Base-by-base conservation (phyloP, 345 rosid species). In the Tarenaya hassleriana region DNA sequence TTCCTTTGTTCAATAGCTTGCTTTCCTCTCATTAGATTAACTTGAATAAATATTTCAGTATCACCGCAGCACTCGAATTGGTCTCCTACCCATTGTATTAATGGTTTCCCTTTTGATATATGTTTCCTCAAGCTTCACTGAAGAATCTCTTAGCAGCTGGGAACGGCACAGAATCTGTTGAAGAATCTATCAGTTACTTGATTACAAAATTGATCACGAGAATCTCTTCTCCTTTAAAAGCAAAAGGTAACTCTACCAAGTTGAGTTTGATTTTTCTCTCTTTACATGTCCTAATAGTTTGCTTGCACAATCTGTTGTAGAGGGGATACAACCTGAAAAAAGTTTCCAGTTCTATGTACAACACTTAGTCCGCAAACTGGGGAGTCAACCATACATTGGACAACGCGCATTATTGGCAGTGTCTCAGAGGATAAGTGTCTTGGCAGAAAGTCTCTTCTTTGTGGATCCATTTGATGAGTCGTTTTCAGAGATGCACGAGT, bases 341-440 rank as follows among this genome's bases (percentile, higher is more conserved):
- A 76, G 79, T 56, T 61, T 54, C 55, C 81, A 65, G 62, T 66
- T 77, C 56, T 60, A 58, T 53, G 67, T 88, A 60, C 95, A 91
- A 66, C 99, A 94, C 60, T 52, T 85, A 70, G 73, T 92, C 44
- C 88, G 96, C 17, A 77, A 82, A 67, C 94, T 83, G 35, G 95
- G 85, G 66, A 62, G 57, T 60, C 85, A 67, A 32, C 60, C 84
- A 41, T 86, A 69, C 74, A 62, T 85, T 37, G 95, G 95, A 44
- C 99, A 83, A 50, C 80, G 82, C 41, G 77, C 75, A 53, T 20
- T 75, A 50, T 70, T 85, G 29, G 71, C 77, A 57, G 66, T 83
- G 68, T 83, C 87, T 61, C 85, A 85, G 40, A 81, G 75, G 57
- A 74, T 92, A 44, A 75, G 76, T 40, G 45, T 50, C 6, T 43